A percentile compares a stretch with the other conserved stretches of the same genome.
These are phyloP conservation scores for Fusarium lyarnte DNA, from an alignment of 2,329 filamentous ascomycete species.

Conservation along the genomic window DNA sequence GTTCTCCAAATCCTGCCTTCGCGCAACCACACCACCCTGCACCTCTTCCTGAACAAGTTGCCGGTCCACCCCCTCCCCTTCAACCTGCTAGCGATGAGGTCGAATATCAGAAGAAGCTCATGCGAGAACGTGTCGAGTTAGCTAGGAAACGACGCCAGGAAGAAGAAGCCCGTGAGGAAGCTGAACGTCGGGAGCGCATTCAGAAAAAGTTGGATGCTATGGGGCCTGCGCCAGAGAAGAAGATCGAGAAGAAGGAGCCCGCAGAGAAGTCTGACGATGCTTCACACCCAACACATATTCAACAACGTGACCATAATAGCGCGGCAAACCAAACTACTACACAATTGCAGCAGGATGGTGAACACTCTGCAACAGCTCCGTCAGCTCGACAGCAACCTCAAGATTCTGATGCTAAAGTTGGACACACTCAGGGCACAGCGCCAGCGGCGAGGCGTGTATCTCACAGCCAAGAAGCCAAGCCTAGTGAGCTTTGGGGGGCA, in stretches of 20 bases:
- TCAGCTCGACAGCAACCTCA: slow-evolving; percentile 14
- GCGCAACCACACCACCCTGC: slow-evolving; percentile 51
- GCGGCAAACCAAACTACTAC: slow-evolving; percentile 12
- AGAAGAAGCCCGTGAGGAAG: slow-evolving; percentile 76
- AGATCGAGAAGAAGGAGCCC: slow-evolving; percentile 63
- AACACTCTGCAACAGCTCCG: background rate
- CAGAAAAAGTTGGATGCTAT: slow-evolving; percentile 76
- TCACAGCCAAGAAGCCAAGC: slow-evolving; percentile 47
- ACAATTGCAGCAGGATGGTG: slow-evolving; percentile 33
- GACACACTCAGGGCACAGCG: slow-evolving; percentile 21
- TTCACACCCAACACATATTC: slow-evolving; percentile 47
- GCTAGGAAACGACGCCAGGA: slow-evolving; percentile 75
- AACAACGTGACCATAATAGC: slow-evolving; percentile 45
- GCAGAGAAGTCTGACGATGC: slow-evolving; percentile 53
- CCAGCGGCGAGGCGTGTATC: slow-evolving; percentile 44
- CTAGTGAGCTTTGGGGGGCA: slow-evolving; percentile 51
- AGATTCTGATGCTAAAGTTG: slow-evolving; percentile 20
- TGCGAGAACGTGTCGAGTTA: slow-evolving; percentile 75
- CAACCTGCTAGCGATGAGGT: slow-evolving; percentile 62
- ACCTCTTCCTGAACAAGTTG: slow-evolving; percentile 44
- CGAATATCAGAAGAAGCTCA: slow-evolving; percentile 74
- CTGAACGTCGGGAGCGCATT: slow-evolving; percentile 75
- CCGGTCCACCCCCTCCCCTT: slow-evolving; percentile 45
- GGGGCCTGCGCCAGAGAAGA: slow-evolving; percentile 70
- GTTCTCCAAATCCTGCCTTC: slow-evolving; percentile 56